These are phyloP conservation scores for Vicia faba DNA, from an alignment of 306 rosid genomes.

Conservation along the genomic window DNA sequence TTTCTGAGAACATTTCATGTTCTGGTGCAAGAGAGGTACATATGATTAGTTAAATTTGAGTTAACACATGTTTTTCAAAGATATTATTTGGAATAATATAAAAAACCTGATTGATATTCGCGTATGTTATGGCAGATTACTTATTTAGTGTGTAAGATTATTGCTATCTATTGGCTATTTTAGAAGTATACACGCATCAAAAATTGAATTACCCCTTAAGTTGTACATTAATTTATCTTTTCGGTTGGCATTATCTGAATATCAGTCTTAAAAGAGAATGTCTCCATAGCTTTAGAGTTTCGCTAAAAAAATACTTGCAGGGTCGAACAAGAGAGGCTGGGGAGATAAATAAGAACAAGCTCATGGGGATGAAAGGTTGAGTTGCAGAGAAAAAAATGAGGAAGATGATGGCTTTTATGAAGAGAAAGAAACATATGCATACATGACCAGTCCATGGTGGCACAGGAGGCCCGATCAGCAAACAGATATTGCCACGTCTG, in stretches of 20 bases:
- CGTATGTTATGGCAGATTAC: constrained; percentile 2
- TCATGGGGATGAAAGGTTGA: too few relatives aligned
- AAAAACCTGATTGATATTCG: constrained; percentile 14
- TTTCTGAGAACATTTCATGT: constrained; percentile 98
- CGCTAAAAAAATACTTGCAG: constrained; percentile 59
- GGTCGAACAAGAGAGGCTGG: constrained; percentile 99
- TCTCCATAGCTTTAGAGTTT: constrained; percentile 18
- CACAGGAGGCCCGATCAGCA: too few relatives aligned
- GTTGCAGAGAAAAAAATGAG: too few relatives aligned
- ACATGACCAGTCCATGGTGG: too few relatives aligned
- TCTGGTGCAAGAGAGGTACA: constrained; percentile 99
- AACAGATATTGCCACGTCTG: too few relatives aligned
- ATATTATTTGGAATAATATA: constrained; percentile 30
- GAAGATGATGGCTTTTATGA: too few relatives aligned
- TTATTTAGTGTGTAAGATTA: constrained; percentile 8
- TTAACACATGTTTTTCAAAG: constrained; percentile 19
- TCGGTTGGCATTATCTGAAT: constrained; percentile 13
- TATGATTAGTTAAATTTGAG: constrained; percentile 26
- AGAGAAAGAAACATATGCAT: too few relatives aligned
- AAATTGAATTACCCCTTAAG: not conserved
- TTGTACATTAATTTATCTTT: not conserved
- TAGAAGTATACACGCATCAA: not conserved
- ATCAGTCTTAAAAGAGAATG: constrained; percentile 4
- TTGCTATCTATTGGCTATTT: too few relatives aligned
- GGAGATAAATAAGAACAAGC: constrained; percentile 97